phyloP scores from a whole-genome alignment of 2,329 filamentous ascomycete species.

The Bimuria novae-zelandiae region DNA sequence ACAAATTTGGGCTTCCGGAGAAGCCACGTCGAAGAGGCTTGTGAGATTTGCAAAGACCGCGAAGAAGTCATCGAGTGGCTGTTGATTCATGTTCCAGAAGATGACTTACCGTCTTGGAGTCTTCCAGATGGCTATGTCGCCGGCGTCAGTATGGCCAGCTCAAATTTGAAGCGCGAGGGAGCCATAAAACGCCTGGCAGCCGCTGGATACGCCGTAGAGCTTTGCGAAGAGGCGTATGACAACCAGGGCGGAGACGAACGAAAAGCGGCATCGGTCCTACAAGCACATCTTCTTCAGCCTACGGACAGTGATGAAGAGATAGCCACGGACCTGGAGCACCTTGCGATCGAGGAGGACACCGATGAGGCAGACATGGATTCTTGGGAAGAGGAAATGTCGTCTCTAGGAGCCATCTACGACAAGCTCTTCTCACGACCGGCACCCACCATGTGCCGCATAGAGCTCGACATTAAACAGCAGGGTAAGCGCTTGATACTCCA shows the following conservation, averaged over 20 bases:
- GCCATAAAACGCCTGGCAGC: conserved; percentile 80
- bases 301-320: conserved; percentile 35
- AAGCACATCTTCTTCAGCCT: conserved; percentile 64
- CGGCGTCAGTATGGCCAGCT: conserved; percentile 83
- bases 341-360: conserved; percentile 47
- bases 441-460: conserved; percentile 70
- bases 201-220: conserved; percentile 82
- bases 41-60: conserved; percentile 83
- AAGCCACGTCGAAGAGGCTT: conserved; percentile 87
- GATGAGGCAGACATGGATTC: conserved; percentile 56
- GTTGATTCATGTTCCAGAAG: conserved; percentile 93
- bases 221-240: conserved; percentile 79
- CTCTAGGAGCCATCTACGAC: conserved; percentile 84
- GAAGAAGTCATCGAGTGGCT: conserved; percentile 97
- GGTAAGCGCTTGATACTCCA: conserved; percentile 60
- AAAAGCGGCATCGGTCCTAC: conserved; percentile 77
- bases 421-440: conserved; percentile 62
- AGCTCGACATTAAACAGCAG: conserved; percentile 58
- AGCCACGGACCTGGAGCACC: conserved; percentile 38
- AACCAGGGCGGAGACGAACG: conserved; percentile 72
- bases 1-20: conserved; percentile 80
- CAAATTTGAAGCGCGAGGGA: conserved; percentile 78
- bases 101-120: conserved; percentile 91
- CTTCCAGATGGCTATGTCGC: conserved; percentile 90
- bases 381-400: conserved; percentile 86